A percentile compares a stretch with the other conserved stretches of the same genome.
Conservation (phyloP, 768 basidiomycete species). For the Podaxis sp. region DNA sequence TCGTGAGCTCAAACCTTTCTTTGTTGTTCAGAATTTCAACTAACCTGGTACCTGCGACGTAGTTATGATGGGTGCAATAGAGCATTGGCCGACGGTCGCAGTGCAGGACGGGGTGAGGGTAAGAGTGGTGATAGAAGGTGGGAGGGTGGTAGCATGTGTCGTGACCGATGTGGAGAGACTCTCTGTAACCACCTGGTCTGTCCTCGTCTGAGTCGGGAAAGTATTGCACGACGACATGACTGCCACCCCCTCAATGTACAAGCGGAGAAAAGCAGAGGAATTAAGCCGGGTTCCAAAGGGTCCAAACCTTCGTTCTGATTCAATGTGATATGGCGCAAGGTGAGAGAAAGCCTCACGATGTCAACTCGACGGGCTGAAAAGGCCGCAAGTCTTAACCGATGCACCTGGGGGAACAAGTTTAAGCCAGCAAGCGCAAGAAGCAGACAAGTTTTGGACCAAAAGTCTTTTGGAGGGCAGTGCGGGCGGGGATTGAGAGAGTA, state of each 20-base stretch:
- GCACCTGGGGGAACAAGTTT: background rate
- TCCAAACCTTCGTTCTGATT: background rate
- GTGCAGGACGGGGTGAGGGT: slow-evolving; percentile 4
- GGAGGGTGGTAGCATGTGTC: slow-evolving; percentile 9
- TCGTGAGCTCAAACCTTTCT: background rate
- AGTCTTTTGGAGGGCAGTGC: background rate
- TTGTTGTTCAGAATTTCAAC: background rate
- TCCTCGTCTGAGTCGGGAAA: slow-evolving; percentile 8
- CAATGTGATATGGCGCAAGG: background rate
- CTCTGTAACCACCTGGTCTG: slow-evolving; percentile 6
- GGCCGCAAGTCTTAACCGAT: background rate
- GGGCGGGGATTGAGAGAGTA: too few relatives aligned
- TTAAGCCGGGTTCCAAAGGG: background rate
- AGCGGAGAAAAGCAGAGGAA: background rate
- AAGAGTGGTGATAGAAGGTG: slow-evolving; percentile 5
- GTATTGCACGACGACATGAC: slow-evolving; percentile 9
- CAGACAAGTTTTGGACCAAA: background rate
- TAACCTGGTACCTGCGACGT: slow-evolving; percentile 8
- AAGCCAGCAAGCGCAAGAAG: background rate
- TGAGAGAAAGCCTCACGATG: background rate
- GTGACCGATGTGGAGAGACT: slow-evolving; percentile 7
- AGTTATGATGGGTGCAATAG: background rate
- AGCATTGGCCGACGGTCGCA: background rate
- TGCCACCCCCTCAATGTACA: background rate
- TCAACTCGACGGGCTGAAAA: slow-evolving; percentile 1